Conservation (phyloP, 306 rosid genomes). For the Lathyrus tuberosus region DNA sequence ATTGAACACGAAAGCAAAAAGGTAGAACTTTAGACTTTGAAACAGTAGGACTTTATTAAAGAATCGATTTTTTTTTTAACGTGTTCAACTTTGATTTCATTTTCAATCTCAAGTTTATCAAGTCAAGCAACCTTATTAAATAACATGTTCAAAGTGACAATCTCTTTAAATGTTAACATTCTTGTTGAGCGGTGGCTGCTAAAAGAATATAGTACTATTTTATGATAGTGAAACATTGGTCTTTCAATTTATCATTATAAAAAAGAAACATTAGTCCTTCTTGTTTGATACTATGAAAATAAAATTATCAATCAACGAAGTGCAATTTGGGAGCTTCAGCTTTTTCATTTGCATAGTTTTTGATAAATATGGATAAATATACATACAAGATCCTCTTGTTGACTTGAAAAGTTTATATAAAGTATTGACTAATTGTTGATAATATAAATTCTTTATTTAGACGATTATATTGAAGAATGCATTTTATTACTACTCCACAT, state of each 20-base stretch:
- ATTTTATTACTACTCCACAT: too few relatives aligned
- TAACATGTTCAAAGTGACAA: slow-evolving; percentile 12
- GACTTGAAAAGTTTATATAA: too few relatives aligned
- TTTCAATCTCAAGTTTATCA: slow-evolving; percentile 31
- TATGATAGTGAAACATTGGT: neutral
- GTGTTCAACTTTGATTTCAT: slow-evolving; percentile 39
- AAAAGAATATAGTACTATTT: neutral
- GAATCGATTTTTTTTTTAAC: slow-evolving; percentile 40
- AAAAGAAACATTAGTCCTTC: too few relatives aligned
- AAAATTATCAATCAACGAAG: neutral
- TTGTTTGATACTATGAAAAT: neutral
- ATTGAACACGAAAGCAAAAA: slow-evolving; percentile 28
- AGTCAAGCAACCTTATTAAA: slow-evolving; percentile 26
- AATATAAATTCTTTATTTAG: too few relatives aligned
- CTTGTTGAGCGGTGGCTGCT: slow-evolving; percentile 19
- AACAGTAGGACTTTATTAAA: slow-evolving; percentile 23
- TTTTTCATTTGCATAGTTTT: too few relatives aligned
- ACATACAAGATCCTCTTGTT: too few relatives aligned
- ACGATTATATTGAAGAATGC: too few relatives aligned
- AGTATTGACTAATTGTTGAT: too few relatives aligned
- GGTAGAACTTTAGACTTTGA: slow-evolving; percentile 34
- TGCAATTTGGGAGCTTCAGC: too few relatives aligned
- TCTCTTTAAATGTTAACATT: neutral
- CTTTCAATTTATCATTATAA: too few relatives aligned
- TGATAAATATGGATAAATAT: neutral